Evolutionary conservation across 345 rosid species (phyloP).

Genomic region (Corchorus olitorius): DNA sequence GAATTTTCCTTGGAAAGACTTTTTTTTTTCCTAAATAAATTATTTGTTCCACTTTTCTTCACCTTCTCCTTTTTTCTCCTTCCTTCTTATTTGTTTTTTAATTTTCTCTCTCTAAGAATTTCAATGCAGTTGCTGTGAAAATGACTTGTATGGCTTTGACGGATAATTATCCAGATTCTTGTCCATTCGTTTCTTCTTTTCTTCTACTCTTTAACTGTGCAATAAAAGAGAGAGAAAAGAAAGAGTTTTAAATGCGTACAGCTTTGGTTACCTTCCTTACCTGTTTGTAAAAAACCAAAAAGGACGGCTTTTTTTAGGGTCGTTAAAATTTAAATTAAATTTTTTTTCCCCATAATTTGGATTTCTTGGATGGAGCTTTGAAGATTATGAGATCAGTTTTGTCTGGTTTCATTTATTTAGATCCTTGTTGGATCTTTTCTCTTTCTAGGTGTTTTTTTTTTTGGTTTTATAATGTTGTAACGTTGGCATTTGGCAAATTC

Average conservation of each 20-base stretch:
- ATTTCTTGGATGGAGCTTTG: neutral
- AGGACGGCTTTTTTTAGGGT: neutral
- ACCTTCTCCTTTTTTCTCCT: neutral
- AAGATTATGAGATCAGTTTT: neutral
- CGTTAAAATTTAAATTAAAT: neutral
- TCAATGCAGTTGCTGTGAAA: slow-evolving; percentile 18
- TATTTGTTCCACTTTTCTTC: neutral
- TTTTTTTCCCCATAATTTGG: neutral
- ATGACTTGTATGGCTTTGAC: slow-evolving; percentile 31
- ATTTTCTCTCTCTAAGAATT: slow-evolving; percentile 21
- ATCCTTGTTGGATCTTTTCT: no score
- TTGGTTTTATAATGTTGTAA: no score
- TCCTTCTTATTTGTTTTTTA: neutral
- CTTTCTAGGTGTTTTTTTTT: no score
- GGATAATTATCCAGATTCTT: slow-evolving; percentile 21
- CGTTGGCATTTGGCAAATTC: no score
- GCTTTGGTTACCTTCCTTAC: neutral
- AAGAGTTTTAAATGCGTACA: neutral
- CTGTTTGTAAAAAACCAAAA: neutral
- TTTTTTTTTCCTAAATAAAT: neutral
- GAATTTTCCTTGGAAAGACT: slow-evolving; percentile 23
- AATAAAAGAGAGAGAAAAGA: neutral
- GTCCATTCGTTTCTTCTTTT: slow-evolving; percentile 26
- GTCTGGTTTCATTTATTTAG: neutral
- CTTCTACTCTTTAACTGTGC: neutral